These are phyloP conservation scores for Ophiostoma triangulosporum DNA, from an alignment of 2,329 filamentous ascomycete species.

Conservation along the genomic window DNA sequence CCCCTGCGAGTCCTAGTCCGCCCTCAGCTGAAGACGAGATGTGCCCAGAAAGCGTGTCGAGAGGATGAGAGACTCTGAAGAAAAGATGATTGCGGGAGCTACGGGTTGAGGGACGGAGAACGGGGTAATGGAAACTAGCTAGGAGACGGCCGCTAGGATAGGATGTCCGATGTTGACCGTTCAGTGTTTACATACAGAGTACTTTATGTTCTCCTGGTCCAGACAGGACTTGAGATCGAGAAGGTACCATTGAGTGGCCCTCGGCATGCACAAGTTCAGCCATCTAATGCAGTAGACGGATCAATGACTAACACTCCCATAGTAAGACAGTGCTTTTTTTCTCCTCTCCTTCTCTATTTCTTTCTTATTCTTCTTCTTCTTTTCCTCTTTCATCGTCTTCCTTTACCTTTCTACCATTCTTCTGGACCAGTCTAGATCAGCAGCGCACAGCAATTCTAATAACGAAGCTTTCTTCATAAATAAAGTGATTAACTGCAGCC, in stretches of 20 bases:
- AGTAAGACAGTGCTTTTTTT: not conserved
- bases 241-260: too few relatives aligned
- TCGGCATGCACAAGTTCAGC: not conserved
- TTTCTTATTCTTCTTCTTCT: not conserved
- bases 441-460: too few relatives aligned
- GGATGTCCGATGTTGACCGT: not conserved
- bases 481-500: too few relatives aligned
- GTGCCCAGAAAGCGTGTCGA: not conserved
- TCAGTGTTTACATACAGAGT: not conserved
- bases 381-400: not conserved
- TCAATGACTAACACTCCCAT: not conserved
- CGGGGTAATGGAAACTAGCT: not conserved
- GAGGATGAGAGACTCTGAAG: not conserved
- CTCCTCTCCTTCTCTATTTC: not conserved
- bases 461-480: too few relatives aligned
- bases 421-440: too few relatives aligned
- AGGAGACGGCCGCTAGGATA: not conserved
- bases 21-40: not conserved
- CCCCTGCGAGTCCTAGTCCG: not conserved
- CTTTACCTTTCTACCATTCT: not conserved
- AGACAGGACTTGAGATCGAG: too few relatives aligned
- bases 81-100: not conserved
- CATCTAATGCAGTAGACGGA: not conserved
- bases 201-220: not conserved
- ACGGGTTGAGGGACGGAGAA: not conserved